Evolutionary conservation across 371 early-diverging fungal genomes (phyloP), one percentile per base, ranked within the genome.

Genomic region (Circinella umbellata): DNA sequence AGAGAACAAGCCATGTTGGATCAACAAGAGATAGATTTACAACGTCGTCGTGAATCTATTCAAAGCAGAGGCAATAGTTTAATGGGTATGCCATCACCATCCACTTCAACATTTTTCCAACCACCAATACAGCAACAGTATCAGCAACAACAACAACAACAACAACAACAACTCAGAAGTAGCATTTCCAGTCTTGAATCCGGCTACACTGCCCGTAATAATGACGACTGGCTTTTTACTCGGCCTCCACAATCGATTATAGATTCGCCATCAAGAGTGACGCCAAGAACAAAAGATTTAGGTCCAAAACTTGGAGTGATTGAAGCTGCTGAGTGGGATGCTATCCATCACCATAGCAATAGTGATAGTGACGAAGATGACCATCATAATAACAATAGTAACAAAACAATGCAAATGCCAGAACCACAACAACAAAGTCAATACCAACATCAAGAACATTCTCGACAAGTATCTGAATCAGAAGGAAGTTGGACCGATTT

Each of bases 401-500:
- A 34, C 35, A 38, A 7, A 9, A 17, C 39, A 5, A 38, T 62
- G 62, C 62, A 18, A 62, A 62, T 62, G 47, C 62, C 62, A 10
- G 39, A 38, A 62, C 47, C 47, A 42, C 39, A 62, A 14, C 39
- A 62, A 14, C 27, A 27, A 27, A 27, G 27, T 27, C 27, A 27
- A 27, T 27, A 27, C 27, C 27, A 27, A 27, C 42, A 42, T 42
- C 60, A 49, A 51, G 10, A 15, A 35, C 38, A 15, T 27, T 55
- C 57, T 60, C 60, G 42, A n/a, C 36, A 39, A 17, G 57, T 57
- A 27, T 57, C 57, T 46, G 77, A 77, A 36, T 74, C 77, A 17
- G 77, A 77, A 62, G 77, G 72, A 65, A 74, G 79, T 38, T 78
- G 79, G 79, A 69, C 69, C 47, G 74, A 67, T n/a, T 62, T 71